These are phyloP conservation scores for Collybiopsis confluens DNA, from an alignment of 768 basidiomycete species.

Conservation along the genomic window DNA sequence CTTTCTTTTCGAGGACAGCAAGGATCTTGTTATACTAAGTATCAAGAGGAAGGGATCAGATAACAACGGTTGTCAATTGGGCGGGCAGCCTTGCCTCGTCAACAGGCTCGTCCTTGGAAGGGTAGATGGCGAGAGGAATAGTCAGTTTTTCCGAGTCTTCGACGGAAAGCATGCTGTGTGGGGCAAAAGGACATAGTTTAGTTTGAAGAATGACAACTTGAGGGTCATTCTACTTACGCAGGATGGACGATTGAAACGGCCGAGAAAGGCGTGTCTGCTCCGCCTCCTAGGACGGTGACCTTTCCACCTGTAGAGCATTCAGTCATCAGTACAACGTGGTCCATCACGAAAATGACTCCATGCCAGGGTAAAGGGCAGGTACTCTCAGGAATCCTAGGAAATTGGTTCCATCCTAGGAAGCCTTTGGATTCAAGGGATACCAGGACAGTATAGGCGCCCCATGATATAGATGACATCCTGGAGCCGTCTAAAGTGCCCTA, in stretches of 20 bases:
- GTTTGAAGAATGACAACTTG: too few species aligned
- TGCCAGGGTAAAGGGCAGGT: too few species aligned
- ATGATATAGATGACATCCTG: too few species aligned
- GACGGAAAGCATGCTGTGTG: slow-evolving; percentile 42
- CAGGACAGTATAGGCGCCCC: too few species aligned
- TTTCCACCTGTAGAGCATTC: slow-evolving; percentile 54
- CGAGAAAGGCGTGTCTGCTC: slow-evolving; percentile 37
- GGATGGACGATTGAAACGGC: slow-evolving; percentile 53
- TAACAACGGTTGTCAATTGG: too few species aligned
- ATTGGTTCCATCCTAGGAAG: too few species aligned
- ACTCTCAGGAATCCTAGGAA: too few species aligned
- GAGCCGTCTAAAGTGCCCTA: too few species aligned
- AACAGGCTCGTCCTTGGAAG: slow-evolving; percentile 54
- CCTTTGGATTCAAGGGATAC: too few species aligned
- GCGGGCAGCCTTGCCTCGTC: slow-evolving; percentile 56
- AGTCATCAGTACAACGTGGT: background rate
- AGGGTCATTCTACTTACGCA: too few species aligned
- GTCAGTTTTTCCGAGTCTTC: slow-evolving; percentile 47
- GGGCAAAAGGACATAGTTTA: too few species aligned
- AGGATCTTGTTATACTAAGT: slow-evolving; percentile 46
- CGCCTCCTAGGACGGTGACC: slow-evolving; percentile 38
- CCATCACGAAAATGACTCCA: too few species aligned
- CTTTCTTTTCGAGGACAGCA: slow-evolving; percentile 42
- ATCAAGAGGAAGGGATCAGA: background rate
- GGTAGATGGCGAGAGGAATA: slow-evolving; percentile 52